Evolutionary conservation across 2,329 filamentous ascomycete species (phyloP).

Genomic region (Apiospora malaysiana): DNA sequence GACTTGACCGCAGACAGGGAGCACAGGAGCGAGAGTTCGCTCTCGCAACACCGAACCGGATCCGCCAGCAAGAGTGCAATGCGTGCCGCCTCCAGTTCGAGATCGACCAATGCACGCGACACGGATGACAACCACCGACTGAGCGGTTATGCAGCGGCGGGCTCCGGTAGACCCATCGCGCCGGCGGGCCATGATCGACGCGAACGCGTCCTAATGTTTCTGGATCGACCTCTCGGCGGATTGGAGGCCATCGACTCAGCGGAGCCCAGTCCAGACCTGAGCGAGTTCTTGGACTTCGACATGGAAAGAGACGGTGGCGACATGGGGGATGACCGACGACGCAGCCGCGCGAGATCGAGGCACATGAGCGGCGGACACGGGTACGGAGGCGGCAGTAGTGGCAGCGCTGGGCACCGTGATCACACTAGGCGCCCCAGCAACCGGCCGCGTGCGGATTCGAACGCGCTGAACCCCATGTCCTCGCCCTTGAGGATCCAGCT

Average conservation of each 20-base stretch:
- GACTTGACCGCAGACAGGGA: neutral
- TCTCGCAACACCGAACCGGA: neutral
- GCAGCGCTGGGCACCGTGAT: neutral
- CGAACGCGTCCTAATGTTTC: slow-evolving; percentile 40
- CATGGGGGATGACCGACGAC: slow-evolving; percentile 23
- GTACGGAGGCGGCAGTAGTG: neutral
- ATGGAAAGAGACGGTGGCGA: slow-evolving; percentile 30
- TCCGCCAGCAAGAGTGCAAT: neutral
- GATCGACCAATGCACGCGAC: neutral
- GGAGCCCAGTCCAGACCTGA: slow-evolving; percentile 33
- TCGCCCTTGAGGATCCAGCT: slow-evolving; percentile 22
- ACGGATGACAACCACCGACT: neutral
- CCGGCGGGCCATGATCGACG: slow-evolving; percentile 22
- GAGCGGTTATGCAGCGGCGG: neutral
- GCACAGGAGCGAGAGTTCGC: neutral
- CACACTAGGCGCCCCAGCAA: neutral
- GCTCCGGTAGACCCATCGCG: neutral
- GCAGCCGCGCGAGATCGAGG: neutral
- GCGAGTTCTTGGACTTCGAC: slow-evolving; percentile 34
- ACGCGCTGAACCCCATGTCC: slow-evolving; percentile 28
- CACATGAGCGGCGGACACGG: neutral
- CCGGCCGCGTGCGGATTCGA: slow-evolving; percentile 21
- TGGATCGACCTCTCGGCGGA: slow-evolving; percentile 38
- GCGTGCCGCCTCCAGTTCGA: neutral
- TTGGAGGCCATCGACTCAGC: slow-evolving; percentile 31